Percentiles rank a stretch among this genome's conserved stretches.
Conservation (phyloP, 148 eudicot genomes). For the Cornus controversa region DNA sequence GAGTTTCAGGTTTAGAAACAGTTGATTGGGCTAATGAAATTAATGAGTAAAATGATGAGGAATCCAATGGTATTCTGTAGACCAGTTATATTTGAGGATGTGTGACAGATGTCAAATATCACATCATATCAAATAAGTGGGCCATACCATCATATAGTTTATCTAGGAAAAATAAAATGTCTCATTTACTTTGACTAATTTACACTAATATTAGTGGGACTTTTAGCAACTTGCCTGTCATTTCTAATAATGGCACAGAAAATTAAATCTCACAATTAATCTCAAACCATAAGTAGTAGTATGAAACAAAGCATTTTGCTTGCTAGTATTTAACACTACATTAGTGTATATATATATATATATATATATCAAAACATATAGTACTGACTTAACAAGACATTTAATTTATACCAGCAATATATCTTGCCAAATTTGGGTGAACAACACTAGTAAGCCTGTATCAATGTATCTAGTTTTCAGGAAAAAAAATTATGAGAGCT, state of each 20-base stretch:
- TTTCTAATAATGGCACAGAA: background rate
- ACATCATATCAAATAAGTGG: background rate
- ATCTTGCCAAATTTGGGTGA: background rate
- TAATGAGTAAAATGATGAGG: conserved; percentile 1
- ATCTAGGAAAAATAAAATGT: background rate
- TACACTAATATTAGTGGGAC: background rate
- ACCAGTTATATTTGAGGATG: conserved; percentile 4
- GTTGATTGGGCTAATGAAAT: conserved; percentile 1
- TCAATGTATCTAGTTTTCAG: too few species aligned
- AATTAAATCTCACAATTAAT: too few species aligned
- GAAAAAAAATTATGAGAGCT: too few species aligned
- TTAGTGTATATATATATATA: too few species aligned
- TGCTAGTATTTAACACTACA: too few species aligned
- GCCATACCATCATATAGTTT: conserved; percentile 10
- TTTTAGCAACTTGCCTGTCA: background rate
- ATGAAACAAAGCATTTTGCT: too few species aligned
- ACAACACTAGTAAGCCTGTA: background rate
- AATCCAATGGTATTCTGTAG: conserved; percentile 23
- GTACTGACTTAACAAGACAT: too few species aligned
- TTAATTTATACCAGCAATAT: background rate
- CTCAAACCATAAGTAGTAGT: too few species aligned
- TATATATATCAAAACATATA: too few species aligned
- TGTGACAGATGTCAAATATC: conserved; percentile 8
- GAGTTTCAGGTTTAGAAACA: background rate
- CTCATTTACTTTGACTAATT: background rate